These are phyloP conservation scores for Penicillium polonicum DNA, from an alignment of 2,329 filamentous ascomycete species.

Conservation along the genomic window DNA sequence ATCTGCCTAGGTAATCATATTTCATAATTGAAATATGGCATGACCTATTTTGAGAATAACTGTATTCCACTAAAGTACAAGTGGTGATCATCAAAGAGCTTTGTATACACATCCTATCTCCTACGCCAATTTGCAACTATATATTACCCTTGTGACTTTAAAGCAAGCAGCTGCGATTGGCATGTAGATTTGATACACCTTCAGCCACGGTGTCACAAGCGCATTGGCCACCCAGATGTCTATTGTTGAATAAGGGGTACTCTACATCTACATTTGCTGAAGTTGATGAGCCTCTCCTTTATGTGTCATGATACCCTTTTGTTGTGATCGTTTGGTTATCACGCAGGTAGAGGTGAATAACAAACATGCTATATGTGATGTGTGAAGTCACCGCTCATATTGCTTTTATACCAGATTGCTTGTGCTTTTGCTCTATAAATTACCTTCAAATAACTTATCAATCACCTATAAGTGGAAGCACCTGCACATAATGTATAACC, in stretches of 20 bases:
- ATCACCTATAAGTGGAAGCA: background rate
- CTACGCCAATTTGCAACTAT: background rate
- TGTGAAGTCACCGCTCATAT: background rate
- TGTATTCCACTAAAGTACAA: background rate
- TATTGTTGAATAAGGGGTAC: background rate
- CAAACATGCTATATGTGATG: background rate
- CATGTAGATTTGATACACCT: slow-evolving; percentile 2
- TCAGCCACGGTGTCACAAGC: slow-evolving; percentile 8
- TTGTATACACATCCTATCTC: background rate
- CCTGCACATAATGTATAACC: background rate
- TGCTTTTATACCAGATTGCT: background rate
- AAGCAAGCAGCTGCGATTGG: background rate
- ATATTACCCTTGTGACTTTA: background rate
- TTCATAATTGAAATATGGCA: background rate
- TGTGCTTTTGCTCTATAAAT: rapidly evolving
- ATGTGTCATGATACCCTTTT: background rate
- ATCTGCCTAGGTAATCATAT: background rate
- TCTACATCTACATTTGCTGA: background rate
- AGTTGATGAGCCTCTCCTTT: background rate
- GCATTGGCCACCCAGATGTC: background rate
- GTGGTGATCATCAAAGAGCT: background rate
- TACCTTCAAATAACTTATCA: background rate
- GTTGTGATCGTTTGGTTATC: background rate
- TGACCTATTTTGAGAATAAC: background rate
- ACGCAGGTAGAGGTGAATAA: background rate